Evolutionary conservation across 1,139 yeast species (phyloP).

Genomic region (Debaryomyces coudertii): DNA sequence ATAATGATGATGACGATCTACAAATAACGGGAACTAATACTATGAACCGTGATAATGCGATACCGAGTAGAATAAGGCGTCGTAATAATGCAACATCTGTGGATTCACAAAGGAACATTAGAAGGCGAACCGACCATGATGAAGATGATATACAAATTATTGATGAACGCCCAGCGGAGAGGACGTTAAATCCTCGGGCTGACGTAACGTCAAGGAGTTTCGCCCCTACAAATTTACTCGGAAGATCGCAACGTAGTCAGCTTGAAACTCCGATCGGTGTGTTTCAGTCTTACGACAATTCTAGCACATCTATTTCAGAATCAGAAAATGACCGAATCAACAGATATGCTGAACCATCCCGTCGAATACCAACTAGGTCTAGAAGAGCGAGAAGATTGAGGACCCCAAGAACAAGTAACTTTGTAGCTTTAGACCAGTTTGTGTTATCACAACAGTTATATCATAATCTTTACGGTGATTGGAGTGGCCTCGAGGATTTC

Average conservation of each 20-base stretch:
- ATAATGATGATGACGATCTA: conserved; percentile 14
- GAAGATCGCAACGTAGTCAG: conserved; percentile 2
- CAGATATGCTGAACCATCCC: background rate
- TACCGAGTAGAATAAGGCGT: conserved; percentile 1
- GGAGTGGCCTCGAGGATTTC: conserved; percentile 6
- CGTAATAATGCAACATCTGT: background rate
- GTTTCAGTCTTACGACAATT: background rate
- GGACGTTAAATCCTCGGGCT: conserved; percentile 1
- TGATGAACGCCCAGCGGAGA: conserved; percentile 14
- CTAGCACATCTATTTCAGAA: conserved; percentile 3
- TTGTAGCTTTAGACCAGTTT: conserved; percentile 12
- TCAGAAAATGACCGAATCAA: conserved; percentile 6
- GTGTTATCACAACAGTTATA: conserved; percentile 14
- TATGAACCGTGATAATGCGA: background rate
- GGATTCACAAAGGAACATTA: conserved; percentile 9
- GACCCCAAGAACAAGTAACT: conserved; percentile 1
- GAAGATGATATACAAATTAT: conserved; percentile 23
- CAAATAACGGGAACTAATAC: conserved; percentile 13
- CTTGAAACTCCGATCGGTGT: conserved; percentile 6
- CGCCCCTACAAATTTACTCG: background rate
- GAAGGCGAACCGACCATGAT: conserved; percentile 15
- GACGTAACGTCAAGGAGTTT: background rate
- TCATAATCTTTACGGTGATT: conserved; percentile 10
- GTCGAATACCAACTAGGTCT: background rate
- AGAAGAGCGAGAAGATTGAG: conserved; percentile 10